A percentile compares a stretch with the other conserved stretches of the same genome.
These are phyloP conservation scores for Boechera divaricarpa DNA, from an alignment of 345 rosid species.

Conservation along the genomic window DNA sequence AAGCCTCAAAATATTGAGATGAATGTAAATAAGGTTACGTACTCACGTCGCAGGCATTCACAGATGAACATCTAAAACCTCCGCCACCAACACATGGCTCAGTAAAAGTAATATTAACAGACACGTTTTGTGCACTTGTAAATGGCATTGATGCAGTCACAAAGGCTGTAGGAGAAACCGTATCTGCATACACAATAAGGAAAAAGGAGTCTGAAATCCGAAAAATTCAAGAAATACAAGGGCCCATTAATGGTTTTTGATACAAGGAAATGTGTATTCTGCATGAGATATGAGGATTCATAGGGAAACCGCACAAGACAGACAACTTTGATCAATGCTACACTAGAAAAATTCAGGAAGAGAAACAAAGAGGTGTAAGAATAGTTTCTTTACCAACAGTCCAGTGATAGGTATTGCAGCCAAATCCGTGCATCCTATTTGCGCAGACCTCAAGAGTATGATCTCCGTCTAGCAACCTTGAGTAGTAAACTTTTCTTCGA, in stretches of 20 bases:
- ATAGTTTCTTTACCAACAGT: constrained; percentile 68
- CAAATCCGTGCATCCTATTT: constrained; percentile 54
- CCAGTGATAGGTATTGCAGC: constrained; percentile 76
- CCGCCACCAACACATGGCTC: constrained; percentile 77
- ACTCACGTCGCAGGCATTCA: constrained; percentile 91
- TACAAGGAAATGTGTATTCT: not conserved
- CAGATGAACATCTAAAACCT: constrained; percentile 83
- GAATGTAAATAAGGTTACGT: constrained; percentile 47
- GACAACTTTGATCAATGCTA: constrained; percentile 2
- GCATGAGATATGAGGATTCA: not conserved
- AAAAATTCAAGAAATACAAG: constrained; percentile 8
- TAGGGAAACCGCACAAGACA: constrained; percentile 6
- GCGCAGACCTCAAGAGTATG: constrained; percentile 80
- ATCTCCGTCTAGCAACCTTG: constrained; percentile 69
- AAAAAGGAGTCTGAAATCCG: not conserved
- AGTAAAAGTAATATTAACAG: constrained; percentile 75
- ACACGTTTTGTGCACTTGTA: constrained; percentile 73
- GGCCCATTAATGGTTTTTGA: not conserved
- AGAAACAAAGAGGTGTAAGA: constrained; percentile 28
- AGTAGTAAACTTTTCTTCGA: constrained; percentile 52
- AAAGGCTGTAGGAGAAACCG: constrained; percentile 73
- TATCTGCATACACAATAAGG: constrained; percentile 63
- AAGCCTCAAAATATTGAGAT: constrained; percentile 8
- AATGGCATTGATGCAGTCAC: constrained; percentile 66
- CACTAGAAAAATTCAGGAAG: constrained; percentile 3